These are phyloP conservation scores for Chlorophyllum brunneum DNA, from an alignment of 768 basidiomycete genomes.

Conservation along the genomic window DNA sequence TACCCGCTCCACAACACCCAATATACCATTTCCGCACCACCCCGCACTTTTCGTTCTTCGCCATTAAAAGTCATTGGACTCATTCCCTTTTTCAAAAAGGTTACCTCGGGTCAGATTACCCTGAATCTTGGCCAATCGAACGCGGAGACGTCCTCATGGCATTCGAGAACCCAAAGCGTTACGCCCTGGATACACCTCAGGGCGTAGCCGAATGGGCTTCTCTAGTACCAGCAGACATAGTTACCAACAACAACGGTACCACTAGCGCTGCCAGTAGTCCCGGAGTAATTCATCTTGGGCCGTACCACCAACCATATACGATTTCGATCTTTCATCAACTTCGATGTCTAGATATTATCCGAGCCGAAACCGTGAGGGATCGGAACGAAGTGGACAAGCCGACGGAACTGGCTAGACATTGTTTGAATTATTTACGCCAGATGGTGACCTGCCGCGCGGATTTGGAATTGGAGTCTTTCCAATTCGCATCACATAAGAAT, in stretches of 20 bases:
- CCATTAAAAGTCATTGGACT: too few relatives aligned
- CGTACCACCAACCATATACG: constrained; percentile 26
- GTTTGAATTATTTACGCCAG: constrained; percentile 31
- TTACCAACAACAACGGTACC: too few relatives aligned
- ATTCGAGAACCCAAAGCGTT: constrained; percentile 29
- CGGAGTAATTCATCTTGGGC: constrained; percentile 29
- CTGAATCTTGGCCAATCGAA: constrained; percentile 28
- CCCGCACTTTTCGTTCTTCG: too few relatives aligned
- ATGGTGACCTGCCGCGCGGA: constrained; percentile 30
- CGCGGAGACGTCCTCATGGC: constrained; percentile 27
- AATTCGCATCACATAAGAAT: constrained; percentile 29
- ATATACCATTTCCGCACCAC: too few relatives aligned
- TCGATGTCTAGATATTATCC: constrained; percentile 30
- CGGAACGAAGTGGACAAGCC: constrained; percentile 17
- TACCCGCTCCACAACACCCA: neutral
- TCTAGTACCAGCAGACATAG: constrained; percentile 26
- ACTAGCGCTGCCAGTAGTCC: too few relatives aligned
- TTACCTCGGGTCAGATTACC: constrained; percentile 28
- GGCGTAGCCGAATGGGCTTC: constrained; percentile 28
- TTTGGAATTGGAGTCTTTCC: constrained; percentile 26
- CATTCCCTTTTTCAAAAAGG: too few relatives aligned
- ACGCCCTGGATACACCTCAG: constrained; percentile 24
- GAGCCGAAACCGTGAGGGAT: constrained; percentile 25
- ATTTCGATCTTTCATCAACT: constrained; percentile 35
- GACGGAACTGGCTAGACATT: constrained; percentile 24